A percentile compares a stretch with the other conserved stretches of the same genome.
Conservation (phyloP, 2,329 filamentous ascomycete species). For the Neopestalotiopsis sp. region DNA sequence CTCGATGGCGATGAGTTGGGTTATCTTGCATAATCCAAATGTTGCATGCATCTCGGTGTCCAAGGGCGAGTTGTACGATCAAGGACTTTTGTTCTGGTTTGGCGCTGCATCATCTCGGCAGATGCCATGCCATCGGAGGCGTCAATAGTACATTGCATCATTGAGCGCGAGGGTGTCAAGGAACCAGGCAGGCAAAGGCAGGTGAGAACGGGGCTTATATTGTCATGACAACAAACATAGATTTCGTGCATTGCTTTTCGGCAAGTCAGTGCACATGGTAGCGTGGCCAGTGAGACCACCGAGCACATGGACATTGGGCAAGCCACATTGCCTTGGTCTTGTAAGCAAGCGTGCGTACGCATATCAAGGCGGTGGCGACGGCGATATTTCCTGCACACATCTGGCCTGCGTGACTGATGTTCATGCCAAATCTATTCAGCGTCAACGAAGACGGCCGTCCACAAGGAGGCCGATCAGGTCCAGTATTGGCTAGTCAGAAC, state of each 20-base stretch:
- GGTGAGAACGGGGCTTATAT: neutral
- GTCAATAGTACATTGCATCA: neutral
- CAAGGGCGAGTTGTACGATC: neutral
- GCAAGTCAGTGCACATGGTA: neutral
- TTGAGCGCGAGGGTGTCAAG: neutral
- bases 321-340: neutral
- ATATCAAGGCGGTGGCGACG: neutral
- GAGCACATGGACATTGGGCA: neutral
- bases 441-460: neutral
- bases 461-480: neutral
- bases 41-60: neutral
- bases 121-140: neutral
- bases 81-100: neutral
- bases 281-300: neutral
- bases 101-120: neutral
- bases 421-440: neutral
- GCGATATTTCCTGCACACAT: neutral
- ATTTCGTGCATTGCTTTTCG: slow-evolving; percentile 7
- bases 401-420: neutral
- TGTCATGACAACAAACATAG: neutral
- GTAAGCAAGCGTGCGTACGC: neutral
- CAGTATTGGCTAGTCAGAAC: neutral
- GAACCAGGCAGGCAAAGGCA: slow-evolving; percentile 2
- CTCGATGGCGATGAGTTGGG: slow-evolving; percentile 93
- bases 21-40: slow-evolving; percentile 76